Evolutionary conservation across 2,329 filamentous ascomycete genomes (phyloP).

Genomic region (Sphaerulina vaccinii): DNA sequence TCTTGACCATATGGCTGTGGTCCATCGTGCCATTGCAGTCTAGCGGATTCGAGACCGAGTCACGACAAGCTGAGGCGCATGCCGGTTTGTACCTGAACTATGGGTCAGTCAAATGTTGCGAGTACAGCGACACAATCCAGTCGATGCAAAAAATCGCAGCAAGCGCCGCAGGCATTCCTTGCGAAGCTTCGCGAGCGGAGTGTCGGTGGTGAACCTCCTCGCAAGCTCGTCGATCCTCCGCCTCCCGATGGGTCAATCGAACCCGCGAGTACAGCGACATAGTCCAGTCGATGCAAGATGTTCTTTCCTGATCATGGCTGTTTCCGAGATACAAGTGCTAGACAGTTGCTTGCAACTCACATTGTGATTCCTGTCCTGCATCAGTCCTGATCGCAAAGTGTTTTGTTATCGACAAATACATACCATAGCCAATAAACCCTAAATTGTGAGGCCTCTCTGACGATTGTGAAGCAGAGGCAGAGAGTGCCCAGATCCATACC

Average conservation of each 20-base stretch:
- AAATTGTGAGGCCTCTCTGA: background rate
- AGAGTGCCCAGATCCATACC: background rate
- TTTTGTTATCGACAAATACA: background rate
- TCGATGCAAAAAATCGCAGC: background rate
- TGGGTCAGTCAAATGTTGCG: conserved; percentile 16
- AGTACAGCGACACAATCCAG: background rate
- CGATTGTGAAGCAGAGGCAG: conserved; percentile 5
- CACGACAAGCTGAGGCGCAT: conserved; percentile 28
- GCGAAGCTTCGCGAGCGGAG: background rate
- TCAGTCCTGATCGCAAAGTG: background rate
- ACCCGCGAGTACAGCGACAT: conserved; percentile 11
- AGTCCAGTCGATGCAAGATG: background rate
- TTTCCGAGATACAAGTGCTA: too few relatives aligned
- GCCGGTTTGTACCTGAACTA: conserved; percentile 26
- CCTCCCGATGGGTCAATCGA: background rate
- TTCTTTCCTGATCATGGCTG: background rate
- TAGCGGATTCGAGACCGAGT: conserved; percentile 19
- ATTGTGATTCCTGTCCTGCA: background rate
- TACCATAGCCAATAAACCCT: conserved; percentile 11
- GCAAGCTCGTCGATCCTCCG: too few relatives aligned
- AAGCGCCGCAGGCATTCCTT: background rate
- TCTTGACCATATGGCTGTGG: conserved; percentile 11
- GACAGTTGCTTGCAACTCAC: too few relatives aligned
- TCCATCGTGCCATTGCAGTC: conserved; percentile 13
- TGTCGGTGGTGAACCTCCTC: too few relatives aligned